phyloP scores from a whole-genome alignment of 2,329 filamentous ascomycete species.

The Colletotrichum sp. region DNA sequence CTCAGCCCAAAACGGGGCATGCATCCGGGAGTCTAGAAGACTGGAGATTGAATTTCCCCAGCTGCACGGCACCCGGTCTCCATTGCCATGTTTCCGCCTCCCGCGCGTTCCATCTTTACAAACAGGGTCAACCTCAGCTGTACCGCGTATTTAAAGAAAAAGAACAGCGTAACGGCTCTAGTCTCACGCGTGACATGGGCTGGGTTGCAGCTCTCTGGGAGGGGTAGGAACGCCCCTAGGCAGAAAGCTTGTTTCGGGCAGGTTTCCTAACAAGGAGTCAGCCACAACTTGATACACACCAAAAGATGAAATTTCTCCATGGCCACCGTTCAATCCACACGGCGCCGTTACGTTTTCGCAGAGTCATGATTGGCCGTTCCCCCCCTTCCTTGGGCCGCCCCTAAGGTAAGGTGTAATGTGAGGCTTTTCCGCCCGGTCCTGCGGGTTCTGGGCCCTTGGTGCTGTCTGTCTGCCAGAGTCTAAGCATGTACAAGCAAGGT shows the following conservation, averaged over 20 bases:
- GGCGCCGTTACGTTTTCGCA: not conserved
- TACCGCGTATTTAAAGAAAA: not conserved
- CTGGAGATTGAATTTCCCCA: not conserved
- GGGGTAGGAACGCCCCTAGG: not conserved
- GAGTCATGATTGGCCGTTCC: not conserved
- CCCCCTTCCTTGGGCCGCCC: not conserved
- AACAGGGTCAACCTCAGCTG: not conserved
- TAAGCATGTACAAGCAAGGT: not conserved
- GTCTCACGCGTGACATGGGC: not conserved
- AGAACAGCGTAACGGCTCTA: not conserved
- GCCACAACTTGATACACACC: not conserved
- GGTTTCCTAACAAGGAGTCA: not conserved
- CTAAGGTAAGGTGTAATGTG: not conserved
- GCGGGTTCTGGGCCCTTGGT: not conserved
- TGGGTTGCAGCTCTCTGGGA: not conserved
- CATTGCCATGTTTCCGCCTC: not conserved
- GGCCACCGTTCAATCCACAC: not conserved
- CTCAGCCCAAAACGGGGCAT: not conserved
- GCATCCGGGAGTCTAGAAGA: not conserved
- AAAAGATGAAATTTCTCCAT: not conserved
- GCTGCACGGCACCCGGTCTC: not conserved
- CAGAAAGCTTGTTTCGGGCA: not conserved
- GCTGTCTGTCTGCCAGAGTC: not conserved
- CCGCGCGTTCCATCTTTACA: not conserved
- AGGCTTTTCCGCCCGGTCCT: not conserved